These are phyloP conservation scores for Pelargonium cotyledonis DNA, from an alignment of 441 rosid species.

Conservation along the genomic window DNA sequence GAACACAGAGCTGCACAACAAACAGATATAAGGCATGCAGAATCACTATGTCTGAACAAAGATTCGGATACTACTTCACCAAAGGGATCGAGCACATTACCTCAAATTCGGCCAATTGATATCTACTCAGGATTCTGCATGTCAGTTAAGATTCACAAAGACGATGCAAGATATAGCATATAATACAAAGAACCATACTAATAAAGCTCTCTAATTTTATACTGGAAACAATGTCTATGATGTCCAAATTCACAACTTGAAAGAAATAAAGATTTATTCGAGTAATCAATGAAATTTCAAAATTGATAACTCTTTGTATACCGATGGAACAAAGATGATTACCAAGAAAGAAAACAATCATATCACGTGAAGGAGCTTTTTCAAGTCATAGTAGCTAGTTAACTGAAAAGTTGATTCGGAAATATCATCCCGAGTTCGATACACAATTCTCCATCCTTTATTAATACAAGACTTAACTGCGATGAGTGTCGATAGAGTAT, in stretches of 20 bases:
- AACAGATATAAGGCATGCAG: background rate
- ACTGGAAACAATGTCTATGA: background rate
- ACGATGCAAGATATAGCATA: background rate
- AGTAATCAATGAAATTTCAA: background rate
- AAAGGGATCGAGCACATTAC: constrained; percentile 27
- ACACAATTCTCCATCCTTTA: background rate
- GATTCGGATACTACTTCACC: background rate
- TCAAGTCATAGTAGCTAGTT: background rate
- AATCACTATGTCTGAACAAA: background rate
- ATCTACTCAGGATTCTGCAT: constrained; percentile 68
- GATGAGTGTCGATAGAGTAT: background rate
- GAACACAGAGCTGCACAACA: constrained; percentile 70
- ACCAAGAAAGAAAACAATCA: background rate
- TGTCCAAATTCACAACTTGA: background rate
- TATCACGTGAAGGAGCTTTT: too few relatives aligned
- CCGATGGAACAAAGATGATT: background rate
- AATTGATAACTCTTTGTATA: too few relatives aligned
- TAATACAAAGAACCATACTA: background rate
- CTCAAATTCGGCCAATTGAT: constrained; percentile 89
- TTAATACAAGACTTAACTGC: background rate
- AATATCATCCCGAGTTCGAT: too few relatives aligned
- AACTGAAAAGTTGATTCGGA: background rate
- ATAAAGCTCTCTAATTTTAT: too few relatives aligned
- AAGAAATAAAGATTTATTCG: background rate
- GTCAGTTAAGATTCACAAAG: constrained; percentile 42